Conservation (phyloP, 768 basidiomycete genomes). For the Gelatoporia subvermispora region DNA sequence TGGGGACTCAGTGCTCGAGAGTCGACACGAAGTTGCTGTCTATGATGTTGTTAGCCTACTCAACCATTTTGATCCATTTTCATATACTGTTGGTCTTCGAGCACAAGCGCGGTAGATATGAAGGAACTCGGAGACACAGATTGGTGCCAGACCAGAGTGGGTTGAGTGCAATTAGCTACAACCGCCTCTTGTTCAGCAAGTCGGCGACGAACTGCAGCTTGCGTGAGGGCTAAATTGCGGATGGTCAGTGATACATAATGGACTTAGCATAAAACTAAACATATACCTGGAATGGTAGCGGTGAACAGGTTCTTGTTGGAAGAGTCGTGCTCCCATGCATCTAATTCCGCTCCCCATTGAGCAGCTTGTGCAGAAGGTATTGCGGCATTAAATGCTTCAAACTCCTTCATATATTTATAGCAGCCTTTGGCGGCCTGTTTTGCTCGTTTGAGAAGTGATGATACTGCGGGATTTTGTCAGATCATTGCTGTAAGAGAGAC, state of each 20-base stretch:
- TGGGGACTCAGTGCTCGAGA: background rate
- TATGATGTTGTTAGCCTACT: too few relatives aligned
- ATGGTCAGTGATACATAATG: too few relatives aligned
- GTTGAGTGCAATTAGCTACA: background rate
- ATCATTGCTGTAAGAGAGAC: background rate
- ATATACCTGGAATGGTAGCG: background rate
- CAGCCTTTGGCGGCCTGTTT: background rate
- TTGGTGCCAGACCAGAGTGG: background rate
- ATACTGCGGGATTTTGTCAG: background rate
- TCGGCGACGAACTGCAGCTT: background rate
- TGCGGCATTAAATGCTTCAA: too few relatives aligned
- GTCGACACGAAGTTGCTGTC: background rate
- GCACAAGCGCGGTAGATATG: background rate
- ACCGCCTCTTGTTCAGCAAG: background rate
- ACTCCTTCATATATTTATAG: background rate
- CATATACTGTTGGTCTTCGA: background rate
- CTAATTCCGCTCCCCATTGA: slow-evolving; percentile 16
- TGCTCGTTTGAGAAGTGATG: background rate
- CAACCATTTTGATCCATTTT: too few relatives aligned
- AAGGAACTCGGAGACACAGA: background rate
- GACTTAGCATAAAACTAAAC: background rate
- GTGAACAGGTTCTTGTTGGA: slow-evolving; percentile 16
- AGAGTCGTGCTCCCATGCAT: slow-evolving; percentile 21
- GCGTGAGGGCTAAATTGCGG: background rate
- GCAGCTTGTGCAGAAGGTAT: background rate